Evolutionary conservation across 2,329 filamentous ascomycete species (phyloP), one percentile per base, ranked within the genome.

Genomic region (Tolypocladium endophyticum): DNA sequence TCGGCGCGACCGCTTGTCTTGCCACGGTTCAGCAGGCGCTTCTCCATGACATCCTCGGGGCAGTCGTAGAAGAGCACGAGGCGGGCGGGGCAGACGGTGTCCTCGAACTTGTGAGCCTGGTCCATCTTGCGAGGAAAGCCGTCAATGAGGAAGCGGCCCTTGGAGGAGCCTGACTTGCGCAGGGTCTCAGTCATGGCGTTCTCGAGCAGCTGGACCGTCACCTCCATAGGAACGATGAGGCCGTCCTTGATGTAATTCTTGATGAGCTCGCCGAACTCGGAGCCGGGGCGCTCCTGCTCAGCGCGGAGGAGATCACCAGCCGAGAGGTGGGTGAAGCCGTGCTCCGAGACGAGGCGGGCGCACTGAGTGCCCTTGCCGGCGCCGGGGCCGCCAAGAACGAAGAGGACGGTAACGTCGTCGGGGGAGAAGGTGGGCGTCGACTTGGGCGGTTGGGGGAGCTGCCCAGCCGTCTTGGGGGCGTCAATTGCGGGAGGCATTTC

Each of bases 311-410:
- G 82, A 74, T 99, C 94, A 60, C 94, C 94, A 0, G 94, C 94
- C 4, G 89, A 94, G 41, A 99, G 85, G 76, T 99, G 94, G 62
- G 85, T 88, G 85, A 97, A 97, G 72, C 87, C 87, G 74, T 96
- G 95, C 74, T 94, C 86, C 54, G 84, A 79, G 57, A 97, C 93
- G 39, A 99, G 87, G 65, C 90, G 89, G 66, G 86, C 84, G 80
- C 93, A 97, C 76, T 99, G 93, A 3, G 94, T 99, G 68, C 94
- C 94, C 75, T 99, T 99, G 69, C 94, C 94, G 64, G 92, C 90
- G 64, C 94, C 94, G 18, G 94, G 94, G 2, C 94, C 94, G 73
- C 93, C 93, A 62, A 99, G 91, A 63, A 97, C 91, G 79, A 96
- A 97, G 74, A 99, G 79, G 61, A 97, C 92, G n/a, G 91, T 94